Percentiles rank a stretch among this genome's conserved stretches.
Evolutionary conservation across 306 rosid species (phyloP).

Genomic region (Sicyos baderoa): DNA sequence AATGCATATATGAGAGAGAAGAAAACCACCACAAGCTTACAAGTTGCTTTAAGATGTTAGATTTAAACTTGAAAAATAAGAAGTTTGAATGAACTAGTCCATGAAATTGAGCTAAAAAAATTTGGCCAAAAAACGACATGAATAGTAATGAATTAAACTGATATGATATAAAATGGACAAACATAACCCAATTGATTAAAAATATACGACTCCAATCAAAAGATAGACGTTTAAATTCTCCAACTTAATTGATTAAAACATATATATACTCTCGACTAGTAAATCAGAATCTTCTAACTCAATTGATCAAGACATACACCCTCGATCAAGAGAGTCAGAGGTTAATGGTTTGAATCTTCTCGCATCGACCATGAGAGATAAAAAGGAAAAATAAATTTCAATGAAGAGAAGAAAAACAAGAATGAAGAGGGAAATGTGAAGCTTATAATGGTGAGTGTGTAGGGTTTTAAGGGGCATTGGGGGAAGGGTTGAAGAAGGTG

Average conservation of each 20-base stretch:
- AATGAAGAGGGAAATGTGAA: constrained; percentile 29
- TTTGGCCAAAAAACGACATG: not conserved
- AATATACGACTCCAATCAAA: too few relatives aligned
- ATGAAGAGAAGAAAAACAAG: constrained; percentile 28
- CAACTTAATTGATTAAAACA: too few relatives aligned
- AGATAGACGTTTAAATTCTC: too few relatives aligned
- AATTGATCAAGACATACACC: too few relatives aligned
- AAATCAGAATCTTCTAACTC: too few relatives aligned
- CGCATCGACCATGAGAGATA: not conserved
- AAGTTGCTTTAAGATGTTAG: too few relatives aligned
- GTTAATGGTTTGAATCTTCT: too few relatives aligned
- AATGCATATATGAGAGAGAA: not conserved
- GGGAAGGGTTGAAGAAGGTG: constrained; percentile 85
- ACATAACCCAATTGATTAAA: too few relatives aligned
- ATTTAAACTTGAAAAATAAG: not conserved
- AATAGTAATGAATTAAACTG: not conserved
- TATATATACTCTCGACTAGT: not conserved
- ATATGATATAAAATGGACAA: not conserved
- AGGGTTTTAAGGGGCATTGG: constrained; percentile 57
- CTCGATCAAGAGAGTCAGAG: too few relatives aligned
- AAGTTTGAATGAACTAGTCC: not conserved
- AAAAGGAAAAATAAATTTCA: not conserved
- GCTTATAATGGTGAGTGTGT: constrained; percentile 46
- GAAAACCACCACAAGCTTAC: not conserved
- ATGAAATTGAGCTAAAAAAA: not conserved